phyloP scores from a whole-genome alignment of 495 filamentous ascomycete species.

The Penicillium diatomitis region DNA sequence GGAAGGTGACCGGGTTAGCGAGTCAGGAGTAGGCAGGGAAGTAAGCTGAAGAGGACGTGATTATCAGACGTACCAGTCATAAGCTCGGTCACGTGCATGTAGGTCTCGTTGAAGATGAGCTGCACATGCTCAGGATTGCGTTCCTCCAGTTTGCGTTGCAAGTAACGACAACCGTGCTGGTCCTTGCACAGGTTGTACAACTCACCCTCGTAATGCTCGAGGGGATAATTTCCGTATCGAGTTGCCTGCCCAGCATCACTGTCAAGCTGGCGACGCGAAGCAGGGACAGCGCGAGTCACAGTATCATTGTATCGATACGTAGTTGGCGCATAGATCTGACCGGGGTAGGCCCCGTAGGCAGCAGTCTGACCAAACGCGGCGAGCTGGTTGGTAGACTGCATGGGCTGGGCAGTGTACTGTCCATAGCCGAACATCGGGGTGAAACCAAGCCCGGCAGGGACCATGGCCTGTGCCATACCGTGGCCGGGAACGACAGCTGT shows the following conservation, averaged over 20 bases:
- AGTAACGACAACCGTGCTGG: slow-evolving; percentile 89
- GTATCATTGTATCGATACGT: slow-evolving; percentile 29
- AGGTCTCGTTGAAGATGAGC: slow-evolving; percentile 88
- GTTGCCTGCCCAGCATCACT: slow-evolving; percentile 31
- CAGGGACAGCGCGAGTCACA: slow-evolving; percentile 14
- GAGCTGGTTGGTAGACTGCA: slow-evolving; percentile 20
- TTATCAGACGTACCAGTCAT: slow-evolving; percentile 64
- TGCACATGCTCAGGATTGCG: slow-evolving; percentile 72
- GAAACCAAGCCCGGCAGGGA: slow-evolving; percentile 16
- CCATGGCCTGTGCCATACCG: slow-evolving; percentile 10
- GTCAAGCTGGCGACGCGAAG: slow-evolving; percentile 25
- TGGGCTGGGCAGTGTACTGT: slow-evolving; percentile 20
- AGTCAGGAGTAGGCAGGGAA: not conserved
- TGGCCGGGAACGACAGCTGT: slow-evolving; percentile 12
- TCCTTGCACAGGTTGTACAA: slow-evolving; percentile 90
- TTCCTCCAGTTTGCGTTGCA: slow-evolving; percentile 96
- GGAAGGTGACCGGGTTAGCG: slow-evolving; percentile 1
- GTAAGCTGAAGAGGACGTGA: not conserved
- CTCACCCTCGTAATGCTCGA: slow-evolving; percentile 71
- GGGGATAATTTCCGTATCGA: slow-evolving; percentile 65
- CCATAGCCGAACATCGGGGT: slow-evolving; percentile 25
- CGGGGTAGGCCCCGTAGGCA: slow-evolving; percentile 19
- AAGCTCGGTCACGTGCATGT: slow-evolving; percentile 83
- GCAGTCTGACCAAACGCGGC: slow-evolving; percentile 16
- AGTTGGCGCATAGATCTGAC: slow-evolving; percentile 6